Evolutionary conservation across 2,329 filamentous ascomycete species (phyloP), one percentile per base, ranked within the genome.

Genomic region (Ascochyta rabiei): DNA sequence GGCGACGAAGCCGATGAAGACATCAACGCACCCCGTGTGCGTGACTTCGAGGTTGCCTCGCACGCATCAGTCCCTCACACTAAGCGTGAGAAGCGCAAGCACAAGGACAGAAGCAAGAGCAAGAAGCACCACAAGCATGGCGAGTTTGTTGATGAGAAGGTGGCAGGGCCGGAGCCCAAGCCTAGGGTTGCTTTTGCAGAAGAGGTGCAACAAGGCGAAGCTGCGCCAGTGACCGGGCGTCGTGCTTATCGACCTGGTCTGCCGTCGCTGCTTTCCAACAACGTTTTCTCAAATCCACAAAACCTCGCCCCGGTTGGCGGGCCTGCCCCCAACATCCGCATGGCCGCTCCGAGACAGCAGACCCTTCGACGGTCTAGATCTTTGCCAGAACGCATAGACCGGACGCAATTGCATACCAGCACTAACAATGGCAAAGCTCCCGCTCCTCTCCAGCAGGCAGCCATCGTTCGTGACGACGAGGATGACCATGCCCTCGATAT

Each of bases 181-280:
- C 45, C 59, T 31, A 71, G 71, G 53, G 76, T 80, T 33, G 75
- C 73, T 1, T 80, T 79, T 44, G 68, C 73, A 1, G 73, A 77
- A 40, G 69, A 78, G 8, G 63, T 64, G 3, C 63, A 68, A 33
- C 58, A 62, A 18, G 56, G 51, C 16, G 60, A 70, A 30, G 53
- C 67, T 6, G 59, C 68, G 28, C 47, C 68, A 43, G 55, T 55
- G 7, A 88, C 68, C 80, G 78, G 56, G 70, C 84, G 86, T 40
- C 84, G 85, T 34, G 81, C 79, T 43, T 78, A 90, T 43, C 74
- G 83, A 40, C 86, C 87, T 1, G 81, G 82, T 13, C 72, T 85
- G 31, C 84, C 86, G 18, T 89, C 86, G 67, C 85, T 86, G 41
- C 79, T 93, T 4, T 85, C 89, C 0, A 89, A 89, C 44, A 86